Base-by-base conservation (phyloP, 2,329 filamentous ascomycete species). In the Microascus cirrosus region DNA sequence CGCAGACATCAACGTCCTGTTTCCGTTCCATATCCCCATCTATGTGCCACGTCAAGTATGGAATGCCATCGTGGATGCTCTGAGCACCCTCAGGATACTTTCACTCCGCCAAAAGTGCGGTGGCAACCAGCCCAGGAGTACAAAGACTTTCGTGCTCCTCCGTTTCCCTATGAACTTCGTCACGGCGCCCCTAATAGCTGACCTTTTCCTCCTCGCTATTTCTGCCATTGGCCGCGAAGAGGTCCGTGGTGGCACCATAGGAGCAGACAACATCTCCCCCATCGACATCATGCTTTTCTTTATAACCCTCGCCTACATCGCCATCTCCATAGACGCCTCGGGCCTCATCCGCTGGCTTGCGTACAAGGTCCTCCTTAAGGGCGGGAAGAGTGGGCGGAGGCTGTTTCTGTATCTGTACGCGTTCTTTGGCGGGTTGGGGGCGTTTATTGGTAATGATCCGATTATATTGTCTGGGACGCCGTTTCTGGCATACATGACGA, bases 271-370 rank as follows among this genome's bases (percentile, higher is more conserved):
- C 64, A 90, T 90, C 62, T 75, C 75, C 2, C 86, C 86, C 0
- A 77, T 87, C 62, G 85, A 90, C 60, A 89, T 89, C 60, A 88
- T 90, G 84, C 71, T 77, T 18, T 90, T 90, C 70, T 90, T 90
- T 71, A 74, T 90, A 51, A 87, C 85, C 0, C 68, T 89, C 51
- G 86, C 87, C 2, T 90, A 90, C 63, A 89, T 90, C 60, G 86
- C 87, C 53, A 88, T 90, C 53, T 89, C 86, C 0, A 87, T 90
- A 60, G 87, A 90, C 62, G 86, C 87, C 2, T 89, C 86, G 0
- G 87, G 87, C 3, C 73, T 90, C 18, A 89, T 90, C 64, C 74
- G 86, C 58, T 90, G 77, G 61, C 67, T 89, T 24, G 86, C 87
- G 0, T 88, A 87, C 73, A 86, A 81, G 60, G 86, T 89, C 0